A percentile compares a stretch with the other conserved stretches of the same genome.
phyloP scores from a whole-genome alignment of 2,329 filamentous ascomycete species.

The Colletotrichum limetticola region DNA sequence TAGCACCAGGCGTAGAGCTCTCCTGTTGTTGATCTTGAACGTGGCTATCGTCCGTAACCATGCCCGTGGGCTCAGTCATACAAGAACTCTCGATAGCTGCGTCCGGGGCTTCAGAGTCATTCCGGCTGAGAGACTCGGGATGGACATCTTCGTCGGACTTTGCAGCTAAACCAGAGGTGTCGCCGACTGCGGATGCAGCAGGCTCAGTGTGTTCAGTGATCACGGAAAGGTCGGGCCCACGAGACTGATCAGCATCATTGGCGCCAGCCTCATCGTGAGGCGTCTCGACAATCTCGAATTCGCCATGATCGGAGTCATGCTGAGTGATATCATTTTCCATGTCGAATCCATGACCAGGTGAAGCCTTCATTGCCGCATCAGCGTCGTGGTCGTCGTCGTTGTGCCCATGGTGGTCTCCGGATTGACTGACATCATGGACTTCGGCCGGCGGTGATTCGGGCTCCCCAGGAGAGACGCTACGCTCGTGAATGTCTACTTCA shows the following conservation, averaged over 20 bases:
- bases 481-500: too few relatives aligned
- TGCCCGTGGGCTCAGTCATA: constrained; percentile 3
- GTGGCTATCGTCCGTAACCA: constrained; percentile 5
- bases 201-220: constrained; percentile 23
- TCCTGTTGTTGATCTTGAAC: background rate
- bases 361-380: background rate
- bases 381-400: background rate
- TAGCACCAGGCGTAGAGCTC: background rate
- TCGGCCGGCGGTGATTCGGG: background rate
- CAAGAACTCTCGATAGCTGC: constrained; percentile 9
- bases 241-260: background rate
- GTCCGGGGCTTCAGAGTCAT: constrained; percentile 8
- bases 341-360: background rate
- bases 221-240: constrained; percentile 6
- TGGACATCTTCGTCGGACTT: background rate
- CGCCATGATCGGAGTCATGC: background rate
- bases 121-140: background rate
- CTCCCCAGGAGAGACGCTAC: background rate
- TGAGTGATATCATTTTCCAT: background rate
- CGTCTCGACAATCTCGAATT: background rate
- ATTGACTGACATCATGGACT: background rate
- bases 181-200: background rate
- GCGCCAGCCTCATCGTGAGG: background rate
- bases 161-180: background rate
- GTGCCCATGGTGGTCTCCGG: background rate